These are phyloP conservation scores for Sporisorium exsertum DNA, from an alignment of 1,284 basidiomycete species.

Conservation along the genomic window DNA sequence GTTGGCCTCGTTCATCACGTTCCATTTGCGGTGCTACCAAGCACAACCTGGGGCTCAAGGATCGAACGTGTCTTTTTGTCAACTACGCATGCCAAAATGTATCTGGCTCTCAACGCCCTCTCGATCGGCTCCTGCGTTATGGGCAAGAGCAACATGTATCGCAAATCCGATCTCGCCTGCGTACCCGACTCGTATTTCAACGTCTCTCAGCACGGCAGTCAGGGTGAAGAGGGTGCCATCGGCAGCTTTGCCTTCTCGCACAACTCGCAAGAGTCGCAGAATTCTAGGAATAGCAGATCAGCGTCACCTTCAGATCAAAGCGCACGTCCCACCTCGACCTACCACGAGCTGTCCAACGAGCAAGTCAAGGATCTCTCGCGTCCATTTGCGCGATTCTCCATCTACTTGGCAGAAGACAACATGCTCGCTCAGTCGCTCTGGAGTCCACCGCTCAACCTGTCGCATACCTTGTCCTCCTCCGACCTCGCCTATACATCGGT, in stretches of 20 bases:
- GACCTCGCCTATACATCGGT: conserved; percentile 65
- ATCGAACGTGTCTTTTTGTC: conserved; percentile 95
- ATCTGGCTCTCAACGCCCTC: conserved; percentile 88
- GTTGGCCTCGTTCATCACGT: conserved; percentile 95
- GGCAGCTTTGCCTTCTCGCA: conserved; percentile 60
- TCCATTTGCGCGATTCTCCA: conserved; percentile 65
- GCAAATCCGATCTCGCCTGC: conserved; percentile 84
- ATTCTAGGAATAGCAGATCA: conserved; percentile 7
- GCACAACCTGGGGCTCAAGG: conserved; percentile 76
- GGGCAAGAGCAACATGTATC: conserved; percentile 95
- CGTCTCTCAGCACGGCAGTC: conserved; percentile 45
- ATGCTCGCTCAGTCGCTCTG: conserved; percentile 67
- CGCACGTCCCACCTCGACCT: neutral
- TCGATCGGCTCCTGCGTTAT: conserved; percentile 94
- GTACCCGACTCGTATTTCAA: conserved; percentile 68
- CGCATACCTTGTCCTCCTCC: conserved; percentile 55
- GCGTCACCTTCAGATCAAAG: conserved; percentile 4
- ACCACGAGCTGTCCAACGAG: conserved; percentile 21
- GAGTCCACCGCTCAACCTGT: conserved; percentile 56
- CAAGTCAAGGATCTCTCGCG: conserved; percentile 45
- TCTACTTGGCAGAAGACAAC: conserved; percentile 69
- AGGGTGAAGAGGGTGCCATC: conserved; percentile 57
- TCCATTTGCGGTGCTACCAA: conserved; percentile 82
- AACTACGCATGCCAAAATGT: conserved; percentile 99
- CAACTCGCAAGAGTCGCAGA: conserved; percentile 2